A percentile compares a stretch with the other conserved stretches of the same genome.
phyloP scores from a whole-genome alignment of 1,139 yeast species.

The Spencermartinsiella ligniputridi region DNA sequence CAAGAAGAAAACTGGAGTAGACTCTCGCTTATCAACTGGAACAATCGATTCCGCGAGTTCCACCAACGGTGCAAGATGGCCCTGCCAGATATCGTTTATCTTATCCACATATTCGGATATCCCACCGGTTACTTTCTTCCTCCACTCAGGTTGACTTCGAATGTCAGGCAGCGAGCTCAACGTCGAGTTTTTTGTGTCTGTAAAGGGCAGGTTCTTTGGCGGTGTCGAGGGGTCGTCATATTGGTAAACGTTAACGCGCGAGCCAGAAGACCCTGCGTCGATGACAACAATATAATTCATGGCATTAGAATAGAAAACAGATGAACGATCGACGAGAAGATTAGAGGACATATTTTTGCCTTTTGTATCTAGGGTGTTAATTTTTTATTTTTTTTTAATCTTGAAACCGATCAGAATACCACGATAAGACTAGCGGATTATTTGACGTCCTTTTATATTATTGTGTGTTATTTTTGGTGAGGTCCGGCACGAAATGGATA shows the following conservation, averaged over 20 bases:
- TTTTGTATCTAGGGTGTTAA: too few relatives aligned
- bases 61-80: conserved; percentile 55
- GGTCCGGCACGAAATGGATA: too few relatives aligned
- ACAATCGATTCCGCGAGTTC: conserved; percentile 53
- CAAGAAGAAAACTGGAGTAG: conserved; percentile 74
- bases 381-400: too few relatives aligned
- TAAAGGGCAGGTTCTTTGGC: neutral
- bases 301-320: neutral
- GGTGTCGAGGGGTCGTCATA: conserved; percentile 48
- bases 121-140: conserved; percentile 62
- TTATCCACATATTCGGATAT: conserved; percentile 49
- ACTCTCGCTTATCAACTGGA: conserved; percentile 56
- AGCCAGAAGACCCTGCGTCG: conserved; percentile 97
- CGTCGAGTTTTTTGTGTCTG: conserved; percentile 7
- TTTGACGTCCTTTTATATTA: too few relatives aligned
- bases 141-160: conserved; percentile 45
- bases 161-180: conserved; percentile 36
- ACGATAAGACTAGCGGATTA: too few relatives aligned
- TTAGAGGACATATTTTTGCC: too few relatives aligned
- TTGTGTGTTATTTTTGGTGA: too few relatives aligned
- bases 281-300: conserved; percentile 69
- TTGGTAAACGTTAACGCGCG: conserved; percentile 85
- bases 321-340: neutral
- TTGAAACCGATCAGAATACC: too few relatives aligned
- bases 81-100: conserved; percentile 48